These are phyloP conservation scores for Fusarium luffae DNA, from an alignment of 2,329 filamentous ascomycete genomes.

Conservation along the genomic window DNA sequence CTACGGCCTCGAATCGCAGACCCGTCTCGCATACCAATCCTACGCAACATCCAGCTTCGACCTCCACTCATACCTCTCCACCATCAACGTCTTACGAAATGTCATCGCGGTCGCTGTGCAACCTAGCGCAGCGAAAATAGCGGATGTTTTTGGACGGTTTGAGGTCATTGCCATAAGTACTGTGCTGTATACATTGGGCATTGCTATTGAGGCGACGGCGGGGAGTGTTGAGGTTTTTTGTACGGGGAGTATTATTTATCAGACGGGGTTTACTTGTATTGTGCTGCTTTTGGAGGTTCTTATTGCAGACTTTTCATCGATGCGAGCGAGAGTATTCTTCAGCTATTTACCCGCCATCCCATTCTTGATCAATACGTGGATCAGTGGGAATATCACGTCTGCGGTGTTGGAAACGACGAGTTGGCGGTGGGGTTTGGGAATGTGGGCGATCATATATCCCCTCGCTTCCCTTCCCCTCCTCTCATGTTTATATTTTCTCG, in stretches of 20 bases:
- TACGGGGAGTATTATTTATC: constrained; percentile 66
- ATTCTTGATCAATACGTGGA: constrained; percentile 72
- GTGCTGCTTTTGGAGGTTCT: constrained; percentile 70
- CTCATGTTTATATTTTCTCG: constrained; percentile 52
- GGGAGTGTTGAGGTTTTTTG: constrained; percentile 61
- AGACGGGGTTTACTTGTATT: constrained; percentile 68
- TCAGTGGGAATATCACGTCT: constrained; percentile 66
- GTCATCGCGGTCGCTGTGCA: constrained; percentile 70
- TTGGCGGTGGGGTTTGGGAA: constrained; percentile 73
- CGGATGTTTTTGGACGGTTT: constrained; percentile 71
- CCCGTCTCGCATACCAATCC: constrained; percentile 65
- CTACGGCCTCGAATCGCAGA: constrained; percentile 66
- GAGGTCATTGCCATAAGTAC: constrained; percentile 67
- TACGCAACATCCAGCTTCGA: constrained; percentile 63
- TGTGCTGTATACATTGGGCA: constrained; percentile 65
- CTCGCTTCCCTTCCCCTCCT: constrained; percentile 66
- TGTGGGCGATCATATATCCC: constrained; percentile 72
- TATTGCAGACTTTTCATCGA: constrained; percentile 69
- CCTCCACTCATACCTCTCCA: constrained; percentile 66
- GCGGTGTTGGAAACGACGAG: constrained; percentile 61
- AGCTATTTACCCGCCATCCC: constrained; percentile 70
- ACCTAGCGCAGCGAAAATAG: constrained; percentile 69
- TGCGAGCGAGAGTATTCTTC: constrained; percentile 69
- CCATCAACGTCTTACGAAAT: constrained; percentile 67
- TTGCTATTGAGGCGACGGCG: constrained; percentile 64